Evolutionary conservation across 169 alveolate species (phyloP), one percentile per base, ranked within the genome.

Genomic region (Hepatocystis sp.): DNA sequence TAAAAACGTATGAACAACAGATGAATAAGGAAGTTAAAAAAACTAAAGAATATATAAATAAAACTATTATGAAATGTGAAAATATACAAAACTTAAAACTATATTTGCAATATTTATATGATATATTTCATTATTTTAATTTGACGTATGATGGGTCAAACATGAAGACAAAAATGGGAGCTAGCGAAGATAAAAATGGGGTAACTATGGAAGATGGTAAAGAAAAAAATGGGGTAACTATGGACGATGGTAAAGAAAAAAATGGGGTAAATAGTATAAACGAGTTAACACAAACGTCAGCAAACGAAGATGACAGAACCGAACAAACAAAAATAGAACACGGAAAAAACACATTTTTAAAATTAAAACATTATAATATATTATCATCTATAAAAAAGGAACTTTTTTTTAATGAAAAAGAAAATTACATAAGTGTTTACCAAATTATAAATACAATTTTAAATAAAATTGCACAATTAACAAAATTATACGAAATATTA

Each of bases 311-410:
- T 4, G 28, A 47, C 34, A 32, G 19, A 4, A 65, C 15, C 7
- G 46, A 2, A 25, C 39, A 47, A 53, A 61, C 51, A 8, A 51
- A 63, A 30, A 49, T 11, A 10, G 89, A 81, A 52, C 61, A 63
- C 34, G 49, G 25, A 8, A 63, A 40, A 52, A 40, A 61, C 32
- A 23, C 46, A 49, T 81, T 81, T 32, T 64, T 81, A 61, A 61
- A 8, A 28, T 30, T 81, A 4, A 81, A 81, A 53, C 89, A 81
- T 53, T 81, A 46, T 63, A 11, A 39, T 55, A 81, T 81, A 11
- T 40, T 81, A 51, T 40, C 15, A 30, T 47, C 39, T 8, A 46
- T 60, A 25, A 60, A 19, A 17, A 61, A 55, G 27, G 30, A 47
- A 47, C 47, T 36, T 36, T 10, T 7, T 27, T 60, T 23, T 49